phyloP scores from a whole-genome alignment of 1,284 basidiomycete species.

The Sanghuangporus baumii region DNA sequence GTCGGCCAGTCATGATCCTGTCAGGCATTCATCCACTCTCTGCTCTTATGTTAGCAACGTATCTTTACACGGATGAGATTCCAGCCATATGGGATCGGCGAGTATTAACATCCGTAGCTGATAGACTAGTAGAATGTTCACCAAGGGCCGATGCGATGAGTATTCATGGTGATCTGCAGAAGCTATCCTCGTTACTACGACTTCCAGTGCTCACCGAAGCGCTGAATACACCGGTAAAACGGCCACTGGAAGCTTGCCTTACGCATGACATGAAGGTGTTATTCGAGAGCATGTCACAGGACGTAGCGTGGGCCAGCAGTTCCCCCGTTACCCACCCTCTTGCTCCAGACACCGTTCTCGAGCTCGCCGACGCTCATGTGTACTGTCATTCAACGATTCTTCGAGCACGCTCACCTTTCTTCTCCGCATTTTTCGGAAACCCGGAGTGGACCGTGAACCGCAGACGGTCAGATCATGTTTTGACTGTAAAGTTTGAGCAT shows the following conservation, averaged over 20 bases:
- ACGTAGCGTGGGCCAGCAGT: conserved; percentile 6
- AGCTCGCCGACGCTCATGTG: conserved; percentile 67
- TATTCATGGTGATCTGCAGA: conserved; percentile 59
- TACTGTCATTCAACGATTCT: conserved; percentile 72
- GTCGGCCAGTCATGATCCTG: conserved; percentile 33
- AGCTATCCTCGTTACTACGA: conserved; percentile 47
- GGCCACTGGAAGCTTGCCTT: conserved; percentile 40
- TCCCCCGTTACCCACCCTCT: conserved; percentile 23
- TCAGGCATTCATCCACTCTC: conserved; percentile 57
- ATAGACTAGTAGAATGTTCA: conserved; percentile 32
- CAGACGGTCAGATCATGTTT: conserved; percentile 47
- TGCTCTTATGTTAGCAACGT: conserved; percentile 75
- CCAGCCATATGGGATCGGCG: conserved; percentile 84
- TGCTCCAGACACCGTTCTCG: conserved; percentile 69
- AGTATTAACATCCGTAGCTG: conserved; percentile 46
- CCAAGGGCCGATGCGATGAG: conserved; percentile 32
- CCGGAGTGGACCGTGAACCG: conserved; percentile 69
- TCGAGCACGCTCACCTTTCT: conserved; percentile 81
- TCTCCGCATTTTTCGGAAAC: conserved; percentile 82
- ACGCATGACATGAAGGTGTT: conserved; percentile 43
- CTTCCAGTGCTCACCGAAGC: conserved; percentile 49
- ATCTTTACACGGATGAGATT: conserved; percentile 84
- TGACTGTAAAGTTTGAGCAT: conserved; percentile 72
- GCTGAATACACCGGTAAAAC: conserved; percentile 51
- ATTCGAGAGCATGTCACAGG: conserved; percentile 32